Conservation (phyloP, 768 basidiomycete genomes). For the Boletus sp. region DNA sequence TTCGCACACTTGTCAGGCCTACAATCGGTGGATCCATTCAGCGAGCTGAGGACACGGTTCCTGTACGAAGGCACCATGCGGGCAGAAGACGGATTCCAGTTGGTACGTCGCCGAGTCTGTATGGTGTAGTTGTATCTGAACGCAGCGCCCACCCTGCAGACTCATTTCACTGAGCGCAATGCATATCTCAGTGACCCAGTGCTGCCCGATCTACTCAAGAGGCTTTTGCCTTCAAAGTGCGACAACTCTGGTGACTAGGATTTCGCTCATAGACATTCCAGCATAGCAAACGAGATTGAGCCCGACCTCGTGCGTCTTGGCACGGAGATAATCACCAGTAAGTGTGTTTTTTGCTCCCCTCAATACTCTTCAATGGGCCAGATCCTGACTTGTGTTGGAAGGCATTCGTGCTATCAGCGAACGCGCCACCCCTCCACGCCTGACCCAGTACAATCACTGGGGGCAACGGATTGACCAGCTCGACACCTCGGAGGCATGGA, state of each 20-base stretch:
- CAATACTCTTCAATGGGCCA: neutral
- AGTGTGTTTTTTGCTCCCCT: conserved; percentile 14
- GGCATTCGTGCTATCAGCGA: conserved; percentile 50
- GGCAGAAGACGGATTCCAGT: conserved; percentile 65
- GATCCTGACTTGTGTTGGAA: conserved; percentile 31
- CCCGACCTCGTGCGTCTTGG: conserved; percentile 61
- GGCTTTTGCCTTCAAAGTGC: conserved; percentile 49
- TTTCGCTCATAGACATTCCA: conserved; percentile 18
- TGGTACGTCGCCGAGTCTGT: conserved; percentile 33
- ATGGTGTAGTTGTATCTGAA: neutral
- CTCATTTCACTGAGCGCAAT: conserved; percentile 53
- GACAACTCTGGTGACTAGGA: neutral
- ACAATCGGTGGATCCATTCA: neutral
- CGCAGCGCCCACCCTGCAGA: conserved; percentile 29
- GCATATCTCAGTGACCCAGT: conserved; percentile 61
- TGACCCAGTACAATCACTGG: conserved; percentile 75
- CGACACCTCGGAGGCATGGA: conserved; percentile 72
- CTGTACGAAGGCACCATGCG: conserved; percentile 41
- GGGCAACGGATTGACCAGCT: conserved; percentile 63
- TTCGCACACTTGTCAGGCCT: conserved; percentile 1
- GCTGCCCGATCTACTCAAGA: conserved; percentile 56
- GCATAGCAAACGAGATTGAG: conserved; percentile 48
- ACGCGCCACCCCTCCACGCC: conserved; percentile 44
- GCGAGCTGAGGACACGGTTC: neutral
- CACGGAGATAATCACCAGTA: conserved; percentile 50